Base-by-base conservation (phyloP, 208 protist species). In the Trypanosoma grayi region DNA sequence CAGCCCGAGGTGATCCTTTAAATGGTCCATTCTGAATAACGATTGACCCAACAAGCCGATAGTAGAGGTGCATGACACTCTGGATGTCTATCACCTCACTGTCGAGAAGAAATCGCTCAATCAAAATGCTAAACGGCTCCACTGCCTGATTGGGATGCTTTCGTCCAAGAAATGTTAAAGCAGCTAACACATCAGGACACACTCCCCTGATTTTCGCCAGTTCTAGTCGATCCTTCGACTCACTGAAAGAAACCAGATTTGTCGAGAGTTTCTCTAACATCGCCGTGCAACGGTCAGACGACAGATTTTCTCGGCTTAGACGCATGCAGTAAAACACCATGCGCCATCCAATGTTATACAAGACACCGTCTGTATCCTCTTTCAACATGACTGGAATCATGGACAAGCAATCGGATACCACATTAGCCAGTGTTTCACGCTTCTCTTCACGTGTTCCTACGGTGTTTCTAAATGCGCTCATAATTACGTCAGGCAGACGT, bases 321-420 rank as follows among this genome's bases (percentile, higher is more conserved):
- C 82, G 79, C 56, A 86, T 68, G 43, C 70, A 77, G 48, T 81
- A 79, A 28, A 92, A 78, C 16, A 73, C 67, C 45, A 85, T 71
- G 13, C 75, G 78, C 82, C 82, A 88, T 28, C 65, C 85, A 51
- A 83, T 64, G 44, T 77, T 83, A 66, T 82, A 78, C 69, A 76
- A 66, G 39, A 61, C 71, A 5, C 67, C 55, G 56, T 85, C 76
- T 22, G 36, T 58, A 41, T 62, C 66, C 50, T 79, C 79, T 62
- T 77, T 78, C 47, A 92, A 46, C 58, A 92, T 75, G 41, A 59
- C 62, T 50, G 85, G 85, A 54, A 92, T 65, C n/a, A 81, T 79
- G 50, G 75, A 71, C 2, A 77, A 22, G 5, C 46, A 66, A 18
- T 67, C 60, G 43, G 54, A 62, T 5, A 66, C 11, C 52, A 45